A percentile compares a stretch with the other conserved stretches of the same genome.
These are phyloP conservation scores for Camelina hispida DNA, from an alignment of 345 rosid genomes.

Conservation along the genomic window DNA sequence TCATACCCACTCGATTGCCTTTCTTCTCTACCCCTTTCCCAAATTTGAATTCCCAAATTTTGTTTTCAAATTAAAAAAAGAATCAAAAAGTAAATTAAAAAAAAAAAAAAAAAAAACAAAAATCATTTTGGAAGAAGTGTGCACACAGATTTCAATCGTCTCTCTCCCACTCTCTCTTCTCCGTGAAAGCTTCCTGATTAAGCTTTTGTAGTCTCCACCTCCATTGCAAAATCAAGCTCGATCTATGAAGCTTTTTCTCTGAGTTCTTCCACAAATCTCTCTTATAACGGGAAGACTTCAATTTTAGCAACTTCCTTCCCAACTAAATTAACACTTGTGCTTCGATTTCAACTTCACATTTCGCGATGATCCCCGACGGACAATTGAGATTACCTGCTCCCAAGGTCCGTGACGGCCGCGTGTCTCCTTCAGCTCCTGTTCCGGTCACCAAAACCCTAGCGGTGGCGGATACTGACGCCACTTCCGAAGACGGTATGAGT, in stretches of 20 bases:
- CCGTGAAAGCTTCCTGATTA: conserved; percentile 35
- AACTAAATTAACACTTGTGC: background rate
- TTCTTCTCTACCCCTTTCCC: conserved; percentile 28
- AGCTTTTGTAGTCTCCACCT: conserved; percentile 34
- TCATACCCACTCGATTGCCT: conserved; percentile 22
- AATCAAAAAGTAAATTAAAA: conserved; percentile 23
- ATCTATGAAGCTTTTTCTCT: conserved; percentile 4
- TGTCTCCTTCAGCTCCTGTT: conserved; percentile 56
- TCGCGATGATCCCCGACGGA: conserved; percentile 45
- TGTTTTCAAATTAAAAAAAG: conserved; percentile 22
- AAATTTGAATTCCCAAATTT: conserved; percentile 39
- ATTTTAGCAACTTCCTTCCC: conserved; percentile 36
- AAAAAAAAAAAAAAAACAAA: background rate
- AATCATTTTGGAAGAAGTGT: conserved; percentile 29
- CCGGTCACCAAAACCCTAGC: conserved; percentile 53
- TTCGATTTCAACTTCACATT: conserved; percentile 7
- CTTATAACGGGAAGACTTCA: background rate
- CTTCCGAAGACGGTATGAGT: conserved; percentile 66
- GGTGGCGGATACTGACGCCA: conserved; percentile 43
- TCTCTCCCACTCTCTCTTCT: conserved; percentile 23
- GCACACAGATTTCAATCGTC: conserved; percentile 45
- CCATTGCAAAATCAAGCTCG: conserved; percentile 29
- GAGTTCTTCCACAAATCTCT: background rate
- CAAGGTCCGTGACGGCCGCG: conserved; percentile 66
- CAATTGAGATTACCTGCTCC: conserved; percentile 60